These are phyloP conservation scores for Fusarium sp. DNA, from an alignment of 2,329 filamentous ascomycete genomes.

Conservation along the genomic window DNA sequence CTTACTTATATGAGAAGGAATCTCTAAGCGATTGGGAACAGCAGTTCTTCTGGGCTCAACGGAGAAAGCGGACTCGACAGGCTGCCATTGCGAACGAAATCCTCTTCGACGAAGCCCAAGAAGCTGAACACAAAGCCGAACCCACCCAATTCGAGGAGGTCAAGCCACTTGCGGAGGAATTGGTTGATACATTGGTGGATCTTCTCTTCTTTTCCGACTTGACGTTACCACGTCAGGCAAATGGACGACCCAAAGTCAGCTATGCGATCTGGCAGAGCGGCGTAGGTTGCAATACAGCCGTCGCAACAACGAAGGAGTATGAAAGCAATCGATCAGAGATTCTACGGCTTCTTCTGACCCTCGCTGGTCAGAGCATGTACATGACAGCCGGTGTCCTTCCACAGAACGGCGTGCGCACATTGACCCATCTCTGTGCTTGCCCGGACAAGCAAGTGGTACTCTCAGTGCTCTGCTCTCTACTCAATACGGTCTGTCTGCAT, in stretches of 20 bases:
- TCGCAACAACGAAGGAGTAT: constrained; percentile 88
- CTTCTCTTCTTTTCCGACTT: constrained; percentile 92
- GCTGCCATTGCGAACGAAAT: constrained; percentile 77
- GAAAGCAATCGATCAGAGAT: constrained; percentile 95
- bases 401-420: constrained; percentile 81
- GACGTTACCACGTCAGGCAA: constrained; percentile 79
- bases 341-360: constrained; percentile 82
- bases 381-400: constrained; percentile 83
- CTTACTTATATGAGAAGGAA: constrained; percentile 92
- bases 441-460: constrained; percentile 92
- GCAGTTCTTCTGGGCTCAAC: constrained; percentile 87
- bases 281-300: constrained; percentile 91
- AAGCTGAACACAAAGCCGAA: constrained; percentile 59
- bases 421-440: constrained; percentile 90
- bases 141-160: constrained; percentile 79
- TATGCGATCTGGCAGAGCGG: constrained; percentile 99
- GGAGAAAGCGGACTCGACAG: constrained; percentile 77
- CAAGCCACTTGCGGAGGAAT: constrained; percentile 89
- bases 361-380: constrained; percentile 94
- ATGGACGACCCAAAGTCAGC: constrained; percentile 81
- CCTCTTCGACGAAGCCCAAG: constrained; percentile 81
- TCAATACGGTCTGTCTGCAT: constrained; percentile 80
- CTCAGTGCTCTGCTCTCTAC: constrained; percentile 87
- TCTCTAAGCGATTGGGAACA: constrained; percentile 87
- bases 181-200: constrained; percentile 90